phyloP scores from a whole-genome alignment of 805 yeast genomes.

The Yarrowia divulgata region DNA sequence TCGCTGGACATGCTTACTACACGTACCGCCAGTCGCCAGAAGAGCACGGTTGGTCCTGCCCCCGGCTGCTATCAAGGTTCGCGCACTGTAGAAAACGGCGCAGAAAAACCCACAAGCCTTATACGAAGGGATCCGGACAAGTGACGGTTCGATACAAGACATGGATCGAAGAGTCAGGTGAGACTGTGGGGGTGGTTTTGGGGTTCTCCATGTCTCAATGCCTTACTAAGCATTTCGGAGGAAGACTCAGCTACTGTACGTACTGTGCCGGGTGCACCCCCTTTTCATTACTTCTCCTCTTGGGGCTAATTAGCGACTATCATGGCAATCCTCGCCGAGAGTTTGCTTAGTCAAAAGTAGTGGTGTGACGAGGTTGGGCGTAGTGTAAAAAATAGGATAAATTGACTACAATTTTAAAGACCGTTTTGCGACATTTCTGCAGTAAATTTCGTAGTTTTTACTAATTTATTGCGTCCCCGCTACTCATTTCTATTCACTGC shows the following conservation, averaged over 20 bases:
- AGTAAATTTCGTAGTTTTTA: no score
- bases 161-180: no score
- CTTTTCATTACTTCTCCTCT: slow-evolving; percentile 1
- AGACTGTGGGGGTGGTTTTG: no score
- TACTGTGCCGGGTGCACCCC: no score
- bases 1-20: slow-evolving; percentile 1
- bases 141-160: no score
- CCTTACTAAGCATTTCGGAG: no score
- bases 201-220: no score
- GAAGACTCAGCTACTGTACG: no score
- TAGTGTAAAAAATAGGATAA: neutral
- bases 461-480: no score
- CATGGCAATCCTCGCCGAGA: slow-evolving; percentile 25
- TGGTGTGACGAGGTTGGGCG: neutral
- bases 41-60: slow-evolving; percentile 14
- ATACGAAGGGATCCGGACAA: neutral
- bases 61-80: slow-evolving; percentile 16
- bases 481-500: neutral
- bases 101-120: slow-evolving; percentile 14
- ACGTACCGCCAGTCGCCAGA: neutral
- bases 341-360: neutral
- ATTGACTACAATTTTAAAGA: no score
- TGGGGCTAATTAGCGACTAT: slow-evolving; percentile 10
- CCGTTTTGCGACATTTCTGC: no score
- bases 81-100: slow-evolving; percentile 7